Base-by-base conservation (phyloP, 352 stramenopile genomes). In the Blastocystis sp. region DNA sequence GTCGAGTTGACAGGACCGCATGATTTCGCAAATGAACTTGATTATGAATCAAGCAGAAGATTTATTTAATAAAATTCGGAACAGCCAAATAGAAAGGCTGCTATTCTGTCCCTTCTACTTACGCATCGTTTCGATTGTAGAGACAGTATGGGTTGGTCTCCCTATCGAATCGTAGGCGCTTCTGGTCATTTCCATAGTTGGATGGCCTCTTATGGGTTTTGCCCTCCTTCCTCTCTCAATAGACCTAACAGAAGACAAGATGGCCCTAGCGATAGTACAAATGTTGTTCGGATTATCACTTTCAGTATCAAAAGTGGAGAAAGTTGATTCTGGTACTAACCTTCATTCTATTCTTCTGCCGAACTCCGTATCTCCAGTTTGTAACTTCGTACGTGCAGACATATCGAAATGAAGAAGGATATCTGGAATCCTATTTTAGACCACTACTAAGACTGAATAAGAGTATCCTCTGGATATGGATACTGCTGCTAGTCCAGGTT, bases 31-130 rank as follows among this genome's bases (percentile, higher is more conserved):
- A 34, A 34, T 34, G 30, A 34, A 34, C 30, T 34, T n/a, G 50
- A n/a, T n/a, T n/a, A 78, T 78, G 66, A 78, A 78, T 53, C n/a
- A 2, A 1, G 63, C 55, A 24, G 73, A 85, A 37, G 47, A 85
- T 24, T 68, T 66, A 3, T 85, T 66, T 55, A 85, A 85, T 24
- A 53, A 26, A 7, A 66, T 85, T 65, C 73, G 73, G 30, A 85
- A 85, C 53, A 85, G 73, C 45, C 73, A 45, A 47, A 34, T 85
- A 4, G 73, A 85, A 66, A 30, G 50, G n/a, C n/a, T 66, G 30
- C 55, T 85, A 55, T 85, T 66, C 47, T 26, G 73, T 34, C 26
- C 30, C 9, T 47, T 43, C 20, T 85, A 85, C 45, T 55, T 85
- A 24, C 73, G 63, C 55, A 11, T 85, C 16, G 47, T 85, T 85